Evolutionary conservation across 1,139 yeast species (phyloP), one percentile per base, ranked within the genome.

Genomic region (Pichia sp.): DNA sequence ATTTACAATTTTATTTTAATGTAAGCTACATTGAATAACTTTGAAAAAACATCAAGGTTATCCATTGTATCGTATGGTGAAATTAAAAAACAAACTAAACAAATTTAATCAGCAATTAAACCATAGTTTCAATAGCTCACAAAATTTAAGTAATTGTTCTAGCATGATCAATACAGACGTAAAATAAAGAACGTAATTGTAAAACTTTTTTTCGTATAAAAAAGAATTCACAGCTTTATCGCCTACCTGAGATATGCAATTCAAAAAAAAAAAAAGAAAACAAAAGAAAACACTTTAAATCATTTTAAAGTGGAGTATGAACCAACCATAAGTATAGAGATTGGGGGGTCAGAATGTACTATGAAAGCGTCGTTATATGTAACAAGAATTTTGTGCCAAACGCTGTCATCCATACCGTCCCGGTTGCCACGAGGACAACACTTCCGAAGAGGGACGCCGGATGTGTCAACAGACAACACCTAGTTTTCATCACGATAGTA

Each of bases 341-440:
- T 37, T 40, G 40, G 39, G 42, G 58, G 58, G 51, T 59, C 63
- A 59, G 63, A 59, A 58, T 49, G 61, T 58, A 51, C 61, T 42
- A 53, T 40, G 37, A 42, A 33, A 50, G 61, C 62, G 62, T 58
- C 61, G 49, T 52, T 59, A 43, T 47, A 48, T 48, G 80, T 75
- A 75, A 75, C 80, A 75, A 75, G 80, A 71, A 55, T 66, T 70
- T 70, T 75, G 80, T 79, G 80, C 78, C 80, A 51, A 68, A 75
- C 80, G 70, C 79, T 64, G 48, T 76, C 80, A 73, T 75, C 78
- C 76, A 53, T 54, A 61, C 62, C 66, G 68, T 73, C 80, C 80
- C 69, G 57, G 62, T 53, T 50, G 52, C 58, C 35, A 60, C 70
- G 28, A 42, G 35, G 40, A 35, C 45, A 68, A 65, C 46, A 61